These are phyloP conservation scores for Kodamaea derodonti DNA, from an alignment of 1,139 yeast species.

Conservation along the genomic window DNA sequence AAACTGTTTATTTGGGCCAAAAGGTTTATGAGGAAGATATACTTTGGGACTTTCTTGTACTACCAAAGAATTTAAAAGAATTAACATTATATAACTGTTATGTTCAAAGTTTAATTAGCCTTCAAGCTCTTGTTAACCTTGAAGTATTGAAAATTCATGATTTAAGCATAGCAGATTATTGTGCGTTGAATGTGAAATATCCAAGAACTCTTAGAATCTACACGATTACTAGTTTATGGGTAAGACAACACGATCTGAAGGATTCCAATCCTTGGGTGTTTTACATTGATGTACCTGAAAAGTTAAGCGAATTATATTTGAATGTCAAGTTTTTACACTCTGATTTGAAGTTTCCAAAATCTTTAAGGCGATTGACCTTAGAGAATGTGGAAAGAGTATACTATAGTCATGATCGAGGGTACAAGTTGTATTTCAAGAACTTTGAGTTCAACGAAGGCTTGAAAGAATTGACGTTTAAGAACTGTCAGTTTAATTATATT, in stretches of 20 bases:
- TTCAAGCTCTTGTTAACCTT: neutral
- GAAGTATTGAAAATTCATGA: neutral
- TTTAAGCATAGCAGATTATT: neutral
- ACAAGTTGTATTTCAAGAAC: neutral
- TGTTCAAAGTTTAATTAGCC: neutral
- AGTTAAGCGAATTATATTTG: no score
- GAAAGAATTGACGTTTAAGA: no score
- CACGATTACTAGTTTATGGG: neutral
- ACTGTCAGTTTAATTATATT: no score
- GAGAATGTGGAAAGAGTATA: neutral
- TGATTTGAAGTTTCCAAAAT: neutral
- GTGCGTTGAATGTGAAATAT: neutral
- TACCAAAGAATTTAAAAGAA: neutral
- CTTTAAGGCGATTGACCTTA: neutral
- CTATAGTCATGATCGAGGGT: no score
- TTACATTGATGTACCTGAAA: neutral
- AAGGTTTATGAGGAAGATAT: neutral
- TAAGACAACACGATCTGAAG: neutral
- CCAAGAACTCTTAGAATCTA: neutral
- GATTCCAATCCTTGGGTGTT: neutral
- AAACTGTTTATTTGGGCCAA: neutral
- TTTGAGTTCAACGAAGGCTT: neutral
- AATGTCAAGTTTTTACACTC: neutral
- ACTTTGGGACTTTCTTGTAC: neutral
- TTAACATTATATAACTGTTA: neutral